Base-by-base conservation (phyloP, 257 asterid species). In the Handroanthus guayacan region DNA sequence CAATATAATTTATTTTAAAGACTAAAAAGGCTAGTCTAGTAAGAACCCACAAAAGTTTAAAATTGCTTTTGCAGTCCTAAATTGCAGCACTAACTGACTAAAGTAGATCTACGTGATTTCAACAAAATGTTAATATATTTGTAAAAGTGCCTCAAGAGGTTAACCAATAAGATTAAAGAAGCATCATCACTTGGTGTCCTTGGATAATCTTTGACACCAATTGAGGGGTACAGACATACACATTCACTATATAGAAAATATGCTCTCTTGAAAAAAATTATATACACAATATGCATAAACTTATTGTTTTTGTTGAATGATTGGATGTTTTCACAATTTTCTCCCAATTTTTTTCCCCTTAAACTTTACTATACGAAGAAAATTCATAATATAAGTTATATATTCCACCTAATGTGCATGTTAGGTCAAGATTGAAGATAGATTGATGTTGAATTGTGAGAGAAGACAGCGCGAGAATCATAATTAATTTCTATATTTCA, bases 51-150 rank as follows among this genome's bases (percentile, higher is more conserved):
- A 56, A 60, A 50, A 60, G 50, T 31, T 61, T 39, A 69, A 62
- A 54, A n/a, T n/a, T 58, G 67, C 45, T 63, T 56, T 31, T 67
- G 62, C 54, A 54, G 63, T 36, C 61, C 17, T 44, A 12, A 55
- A 56, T 45, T 34, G 61, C 67, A 67, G 50, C 62, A 77, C 66
- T 34, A 38, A 34, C n/a, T n/a, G n/a, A 39, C 44, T 39, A 39
- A 39, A 70, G 70, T 5, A 12, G 60, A 70, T 67, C 52, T 4
- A 51, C 57, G n/a, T 58, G 47, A 68, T 76, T 68, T 68, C 76
- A 77, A 58, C 36, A 10, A 64, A 65, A 31, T 75, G 34, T 47
- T 45, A 48, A 67, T 11, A 11, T 31, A 52, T 37, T 48, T 48
- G 62, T 8, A 69, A 50, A 69, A 25, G 62, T 69, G 62, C 47